Conservation (phyloP, 805 yeast species). For the Candida argentea region DNA sequence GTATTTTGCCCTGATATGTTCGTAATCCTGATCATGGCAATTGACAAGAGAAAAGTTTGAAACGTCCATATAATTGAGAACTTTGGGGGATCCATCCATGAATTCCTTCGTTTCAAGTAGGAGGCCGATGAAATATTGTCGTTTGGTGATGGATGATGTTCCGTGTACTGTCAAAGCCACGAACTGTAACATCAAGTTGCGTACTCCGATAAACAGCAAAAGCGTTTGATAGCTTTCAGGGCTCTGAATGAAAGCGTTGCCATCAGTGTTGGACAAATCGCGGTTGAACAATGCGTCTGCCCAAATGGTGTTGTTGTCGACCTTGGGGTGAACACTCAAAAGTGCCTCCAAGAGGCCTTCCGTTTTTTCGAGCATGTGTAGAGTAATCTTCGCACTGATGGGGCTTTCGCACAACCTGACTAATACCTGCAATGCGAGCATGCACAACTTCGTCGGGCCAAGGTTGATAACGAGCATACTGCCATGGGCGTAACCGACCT, state of each 20-base stretch:
- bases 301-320: conserved; percentile 51
- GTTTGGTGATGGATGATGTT: conserved; percentile 40
- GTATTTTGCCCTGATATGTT: conserved; percentile 15
- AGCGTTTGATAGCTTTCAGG: conserved; percentile 40
- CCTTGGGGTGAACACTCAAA: conserved; percentile 42
- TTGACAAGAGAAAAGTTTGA: conserved; percentile 45
- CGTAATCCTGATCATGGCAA: conserved; percentile 32
- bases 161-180: conserved; percentile 67
- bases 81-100: conserved; percentile 52
- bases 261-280: conserved; percentile 18
- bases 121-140: conserved; percentile 40
- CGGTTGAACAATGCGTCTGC: conserved; percentile 33
- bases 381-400: conserved; percentile 39
- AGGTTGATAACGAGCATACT: conserved; percentile 29
- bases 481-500: conserved; percentile 24
- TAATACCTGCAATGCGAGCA: conserved; percentile 50
- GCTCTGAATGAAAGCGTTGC: conserved; percentile 25
- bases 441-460: conserved; percentile 48
- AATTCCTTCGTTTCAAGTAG: conserved; percentile 43
- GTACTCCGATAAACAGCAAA: conserved; percentile 47
- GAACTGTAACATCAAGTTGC: conserved; percentile 54
- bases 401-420: conserved; percentile 51
- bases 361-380: conserved; percentile 42
- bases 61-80: conserved; percentile 62
- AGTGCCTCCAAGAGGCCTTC: conserved; percentile 41